phyloP scores from a whole-genome alignment of 139 green algal genomes.

The Chlamydomonas sp. region DNA sequence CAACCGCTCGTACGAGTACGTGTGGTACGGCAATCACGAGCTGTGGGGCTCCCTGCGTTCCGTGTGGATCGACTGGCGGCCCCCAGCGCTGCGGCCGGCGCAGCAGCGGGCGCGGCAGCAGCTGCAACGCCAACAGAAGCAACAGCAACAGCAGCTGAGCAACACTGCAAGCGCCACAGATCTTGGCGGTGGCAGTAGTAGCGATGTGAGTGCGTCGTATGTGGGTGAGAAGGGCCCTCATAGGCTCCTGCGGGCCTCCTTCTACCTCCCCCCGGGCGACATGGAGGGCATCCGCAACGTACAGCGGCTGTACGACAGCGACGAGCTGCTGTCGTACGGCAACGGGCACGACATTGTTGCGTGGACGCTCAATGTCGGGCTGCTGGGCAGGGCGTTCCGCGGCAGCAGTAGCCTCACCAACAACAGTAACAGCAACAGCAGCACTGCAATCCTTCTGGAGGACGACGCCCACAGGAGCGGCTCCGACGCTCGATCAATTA shows the following conservation, averaged over 20 bases:
- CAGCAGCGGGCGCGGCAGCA: no score
- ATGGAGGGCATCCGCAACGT: background rate
- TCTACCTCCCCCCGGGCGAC: background rate
- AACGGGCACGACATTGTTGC: background rate
- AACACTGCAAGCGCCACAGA: no score
- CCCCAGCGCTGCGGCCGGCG: background rate
- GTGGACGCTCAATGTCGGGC: background rate
- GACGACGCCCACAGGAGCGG: no score
- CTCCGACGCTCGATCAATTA: no score
- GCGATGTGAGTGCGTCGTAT: no score
- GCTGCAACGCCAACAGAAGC: no score
- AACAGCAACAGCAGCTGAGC: no score
- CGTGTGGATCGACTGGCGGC: conserved; percentile 4
- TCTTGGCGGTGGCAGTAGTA: no score
- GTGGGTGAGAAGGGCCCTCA: no score
- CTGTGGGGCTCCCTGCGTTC: background rate
- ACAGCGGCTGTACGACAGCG: background rate
- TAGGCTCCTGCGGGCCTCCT: background rate
- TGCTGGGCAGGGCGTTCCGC: background rate
- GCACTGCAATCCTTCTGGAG: no score
- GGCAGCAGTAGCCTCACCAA: no score
- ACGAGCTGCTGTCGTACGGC: background rate
- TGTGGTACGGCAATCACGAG: background rate
- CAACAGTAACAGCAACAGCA: no score
- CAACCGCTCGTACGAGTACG: conserved; percentile 8